Evolutionary conservation across 768 basidiomycete species (phyloP).

Genomic region (Sutorius australiensis): DNA sequence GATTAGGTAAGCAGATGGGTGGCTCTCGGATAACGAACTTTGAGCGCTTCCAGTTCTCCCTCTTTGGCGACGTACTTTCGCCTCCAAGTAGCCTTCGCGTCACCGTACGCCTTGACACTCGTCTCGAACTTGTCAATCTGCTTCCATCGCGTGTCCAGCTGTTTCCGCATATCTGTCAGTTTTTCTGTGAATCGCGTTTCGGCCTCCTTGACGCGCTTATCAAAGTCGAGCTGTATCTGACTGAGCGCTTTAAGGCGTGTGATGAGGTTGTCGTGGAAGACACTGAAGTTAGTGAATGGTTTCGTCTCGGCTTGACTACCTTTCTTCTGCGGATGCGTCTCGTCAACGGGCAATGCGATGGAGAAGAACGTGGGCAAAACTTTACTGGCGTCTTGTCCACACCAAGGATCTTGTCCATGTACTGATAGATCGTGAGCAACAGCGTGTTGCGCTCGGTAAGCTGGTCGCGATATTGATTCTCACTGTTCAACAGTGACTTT

Average conservation of each 20-base stretch:
- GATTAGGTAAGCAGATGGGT: not conserved
- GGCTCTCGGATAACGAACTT: constrained; percentile 45
- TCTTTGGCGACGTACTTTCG: constrained; percentile 78
- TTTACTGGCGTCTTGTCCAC: constrained; percentile 81
- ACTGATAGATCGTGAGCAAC: constrained; percentile 89
- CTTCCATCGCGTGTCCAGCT: constrained; percentile 84
- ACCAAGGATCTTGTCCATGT: constrained; percentile 90
- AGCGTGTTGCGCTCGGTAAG: constrained; percentile 90
- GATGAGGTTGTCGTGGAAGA: constrained; percentile 94
- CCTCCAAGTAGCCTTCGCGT: constrained; percentile 81
- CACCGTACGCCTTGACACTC: constrained; percentile 75
- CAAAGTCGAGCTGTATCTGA: constrained; percentile 83
- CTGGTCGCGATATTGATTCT: constrained; percentile 86
- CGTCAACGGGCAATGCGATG: not conserved
- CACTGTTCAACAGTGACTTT: constrained; percentile 61
- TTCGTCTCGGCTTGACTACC: constrained; percentile 77
- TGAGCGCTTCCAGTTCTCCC: constrained; percentile 84
- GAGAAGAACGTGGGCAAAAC: constrained; percentile 10
- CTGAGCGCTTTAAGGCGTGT: constrained; percentile 79
- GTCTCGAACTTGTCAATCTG: constrained; percentile 92
- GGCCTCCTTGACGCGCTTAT: constrained; percentile 75
- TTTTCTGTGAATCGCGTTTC: constrained; percentile 72
- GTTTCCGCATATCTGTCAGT: constrained; percentile 75
- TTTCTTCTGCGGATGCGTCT: constrained; percentile 53
- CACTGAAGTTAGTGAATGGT: constrained; percentile 88